A percentile compares a stretch with the other conserved stretches of the same genome.
Evolutionary conservation across 768 basidiomycete genomes (phyloP).

Genomic region (Sarcomyxa edulis): DNA sequence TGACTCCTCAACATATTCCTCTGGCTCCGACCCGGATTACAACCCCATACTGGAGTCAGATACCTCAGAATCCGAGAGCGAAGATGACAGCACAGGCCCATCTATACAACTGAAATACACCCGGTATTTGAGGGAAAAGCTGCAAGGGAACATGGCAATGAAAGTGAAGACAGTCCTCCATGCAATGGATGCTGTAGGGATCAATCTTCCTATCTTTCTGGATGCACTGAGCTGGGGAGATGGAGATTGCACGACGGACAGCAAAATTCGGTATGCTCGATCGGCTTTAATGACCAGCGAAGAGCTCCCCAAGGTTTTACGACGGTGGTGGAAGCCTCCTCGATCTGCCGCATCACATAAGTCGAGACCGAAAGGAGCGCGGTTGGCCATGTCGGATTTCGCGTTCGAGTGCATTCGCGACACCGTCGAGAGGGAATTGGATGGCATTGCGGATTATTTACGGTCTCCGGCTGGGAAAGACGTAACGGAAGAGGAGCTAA

Average conservation of each 20-base stretch:
- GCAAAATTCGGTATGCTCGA: constrained; percentile 15
- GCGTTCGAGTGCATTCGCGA: constrained; percentile 11
- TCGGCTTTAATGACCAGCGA: constrained; percentile 16
- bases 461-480: constrained; percentile 9
- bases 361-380: constrained; percentile 13
- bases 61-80: too few relatives aligned
- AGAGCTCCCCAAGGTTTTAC: constrained; percentile 19
- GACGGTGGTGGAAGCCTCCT: constrained; percentile 22
- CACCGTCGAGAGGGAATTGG: constrained; percentile 12
- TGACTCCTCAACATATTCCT: too few relatives aligned
- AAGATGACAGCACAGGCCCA: too few relatives aligned
- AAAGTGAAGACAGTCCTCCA: too few relatives aligned
- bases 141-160: too few relatives aligned
- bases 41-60: too few relatives aligned
- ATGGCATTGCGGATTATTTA: constrained; percentile 1
- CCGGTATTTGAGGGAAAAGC: too few relatives aligned
- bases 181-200: constrained; percentile 10
- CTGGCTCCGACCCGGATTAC: too few relatives aligned
- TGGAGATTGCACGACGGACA: constrained; percentile 15
- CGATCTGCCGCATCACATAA: constrained; percentile 11
- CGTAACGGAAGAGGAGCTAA: constrained; percentile 13
- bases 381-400: constrained; percentile 16
- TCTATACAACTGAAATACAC: too few relatives aligned
- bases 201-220: constrained; percentile 22
- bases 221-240: constrained; percentile 28